A percentile compares a stretch with the other conserved stretches of the same genome.
Conservation (phyloP, 176 grass and related monocot species). For the Lolium perenne region DNA sequence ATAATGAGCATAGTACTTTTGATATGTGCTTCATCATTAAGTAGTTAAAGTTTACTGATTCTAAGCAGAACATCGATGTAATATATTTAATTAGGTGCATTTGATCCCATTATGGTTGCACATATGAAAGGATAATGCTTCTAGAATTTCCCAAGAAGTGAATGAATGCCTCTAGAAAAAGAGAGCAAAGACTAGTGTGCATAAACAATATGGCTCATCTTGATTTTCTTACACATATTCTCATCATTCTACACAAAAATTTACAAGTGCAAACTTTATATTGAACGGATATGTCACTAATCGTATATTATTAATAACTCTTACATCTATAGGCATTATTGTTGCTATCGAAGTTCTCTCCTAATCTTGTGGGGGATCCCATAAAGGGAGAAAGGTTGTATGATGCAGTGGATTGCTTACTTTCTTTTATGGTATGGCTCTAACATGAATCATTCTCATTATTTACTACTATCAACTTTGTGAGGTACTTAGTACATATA, state of each 20-base stretch:
- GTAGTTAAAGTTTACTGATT: not conserved
- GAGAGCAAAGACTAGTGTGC: not conserved
- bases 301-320: not conserved
- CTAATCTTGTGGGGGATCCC: slow-evolving; percentile 32
- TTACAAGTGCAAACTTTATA: not conserved
- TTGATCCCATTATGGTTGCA: not conserved
- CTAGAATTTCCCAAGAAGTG: not conserved
- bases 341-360: slow-evolving; percentile 42
- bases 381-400: slow-evolving; percentile 38
- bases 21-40: not conserved
- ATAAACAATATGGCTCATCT: not conserved
- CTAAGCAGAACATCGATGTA: not conserved
- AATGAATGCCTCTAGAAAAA: not conserved
- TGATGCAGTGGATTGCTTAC: slow-evolving; percentile 48
- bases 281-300: not conserved
- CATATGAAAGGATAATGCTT: not conserved
- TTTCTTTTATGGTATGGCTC: slow-evolving; percentile 48
- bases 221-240: not conserved
- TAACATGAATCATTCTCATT: not conserved
- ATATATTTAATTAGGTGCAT: not conserved
- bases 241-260: not conserved
- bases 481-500: not conserved
- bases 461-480: not conserved
- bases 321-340: slow-evolving; percentile 42
- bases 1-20: not conserved